phyloP scores from a whole-genome alignment of 306 rosid species.

The Mimosa pudica region DNA sequence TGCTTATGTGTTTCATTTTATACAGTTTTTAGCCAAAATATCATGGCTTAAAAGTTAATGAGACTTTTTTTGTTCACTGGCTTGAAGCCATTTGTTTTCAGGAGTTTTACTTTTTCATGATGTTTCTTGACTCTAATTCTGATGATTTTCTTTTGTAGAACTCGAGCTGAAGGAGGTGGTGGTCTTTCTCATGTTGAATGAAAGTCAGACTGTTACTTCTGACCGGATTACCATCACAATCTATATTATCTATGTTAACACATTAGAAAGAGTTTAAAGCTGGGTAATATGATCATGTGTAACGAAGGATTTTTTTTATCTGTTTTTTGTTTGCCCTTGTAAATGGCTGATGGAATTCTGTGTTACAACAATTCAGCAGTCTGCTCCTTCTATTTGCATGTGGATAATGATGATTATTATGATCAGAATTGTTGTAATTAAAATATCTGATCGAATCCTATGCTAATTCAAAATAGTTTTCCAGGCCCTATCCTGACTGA shows the following conservation, averaged over 20 bases:
- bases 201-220: slow-evolving; percentile 32
- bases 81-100: background rate
- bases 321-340: slow-evolving; percentile 23
- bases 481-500: background rate
- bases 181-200: slow-evolving; percentile 85
- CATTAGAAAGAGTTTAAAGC: background rate
- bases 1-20: slow-evolving; percentile 8
- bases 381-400: background rate
- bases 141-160: slow-evolving; percentile 48
- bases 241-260: background rate
- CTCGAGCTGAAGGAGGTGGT: slow-evolving; percentile 75
- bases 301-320: slow-evolving; percentile 12
- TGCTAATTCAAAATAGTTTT: background rate
- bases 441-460: background rate
- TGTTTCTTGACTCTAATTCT: background rate
- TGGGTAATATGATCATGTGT: slow-evolving; percentile 22
- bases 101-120: slow-evolving; percentile 16
- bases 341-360: slow-evolving; percentile 30
- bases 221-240: slow-evolving; percentile 16
- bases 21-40: slow-evolving; percentile 17
- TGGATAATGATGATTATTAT: background rate
- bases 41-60: background rate
- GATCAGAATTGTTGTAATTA: background rate
- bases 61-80: background rate
- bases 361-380: background rate